phyloP scores from a whole-genome alignment of 352 stramenopile species.

The Thalassiosira mediterranea region DNA sequence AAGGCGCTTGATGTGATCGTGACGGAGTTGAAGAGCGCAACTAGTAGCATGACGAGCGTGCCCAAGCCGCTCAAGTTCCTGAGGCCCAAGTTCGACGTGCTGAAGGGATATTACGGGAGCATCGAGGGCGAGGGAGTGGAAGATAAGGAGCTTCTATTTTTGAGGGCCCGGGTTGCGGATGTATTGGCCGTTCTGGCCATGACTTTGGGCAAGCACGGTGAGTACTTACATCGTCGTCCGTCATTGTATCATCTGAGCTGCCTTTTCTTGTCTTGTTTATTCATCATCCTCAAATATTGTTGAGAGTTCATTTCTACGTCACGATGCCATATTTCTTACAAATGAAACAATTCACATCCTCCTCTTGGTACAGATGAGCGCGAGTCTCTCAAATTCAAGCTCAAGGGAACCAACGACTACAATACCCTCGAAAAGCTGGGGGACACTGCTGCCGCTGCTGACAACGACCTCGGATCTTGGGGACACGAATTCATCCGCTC shows the following conservation, averaged over 20 bases:
- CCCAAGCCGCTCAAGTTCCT: slow-evolving; percentile 99
- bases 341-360: not conserved
- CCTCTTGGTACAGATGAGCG: slow-evolving; percentile 55
- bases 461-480: slow-evolving; percentile 93
- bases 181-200: slow-evolving; percentile 94
- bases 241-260: not conserved
- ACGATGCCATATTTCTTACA: slow-evolving; percentile 1
- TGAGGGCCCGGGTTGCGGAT: slow-evolving; percentile 81
- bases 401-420: slow-evolving; percentile 75
- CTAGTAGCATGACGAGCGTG: slow-evolving; percentile 98
- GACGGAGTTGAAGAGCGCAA: slow-evolving; percentile 95
- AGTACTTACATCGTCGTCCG: slow-evolving; percentile 17
- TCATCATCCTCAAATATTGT: no score
- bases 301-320: no score
- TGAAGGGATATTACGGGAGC: slow-evolving; percentile 88
- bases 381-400: slow-evolving; percentile 88
- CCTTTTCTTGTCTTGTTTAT: slow-evolving; percentile 4
- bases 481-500: slow-evolving; percentile 98
- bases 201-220: slow-evolving; percentile 92
- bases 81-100: slow-evolving; percentile 90
- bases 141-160: slow-evolving; percentile 84
- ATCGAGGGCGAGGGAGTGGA: slow-evolving; percentile 47
- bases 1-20: slow-evolving; percentile 95
- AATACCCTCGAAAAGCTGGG: slow-evolving; percentile 43
- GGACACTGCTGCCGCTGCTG: slow-evolving; percentile 58